Conservation (phyloP, 257 asterid genomes). For the Schizonepeta tenuifolia region DNA sequence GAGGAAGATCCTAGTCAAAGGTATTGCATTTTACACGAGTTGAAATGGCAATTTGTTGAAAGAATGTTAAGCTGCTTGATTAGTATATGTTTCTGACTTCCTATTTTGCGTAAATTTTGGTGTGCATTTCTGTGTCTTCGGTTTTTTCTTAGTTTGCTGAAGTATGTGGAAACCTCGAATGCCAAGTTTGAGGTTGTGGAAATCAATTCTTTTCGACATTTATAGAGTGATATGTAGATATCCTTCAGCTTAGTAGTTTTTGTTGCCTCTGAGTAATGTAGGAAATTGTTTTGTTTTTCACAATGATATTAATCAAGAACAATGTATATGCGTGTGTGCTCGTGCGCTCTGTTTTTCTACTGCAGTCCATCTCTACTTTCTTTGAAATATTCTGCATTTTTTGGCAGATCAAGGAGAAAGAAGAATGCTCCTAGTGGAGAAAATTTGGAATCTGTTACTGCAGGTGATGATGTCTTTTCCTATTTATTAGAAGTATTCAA, state of each 20-base stretch:
- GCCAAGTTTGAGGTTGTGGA: conserved; percentile 3
- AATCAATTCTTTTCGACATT: not conserved
- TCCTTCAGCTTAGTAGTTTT: conserved; percentile 8
- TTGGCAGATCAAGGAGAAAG: conserved; percentile 83
- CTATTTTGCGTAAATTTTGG: not conserved
- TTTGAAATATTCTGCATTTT: conserved; percentile 2
- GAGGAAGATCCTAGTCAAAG: conserved; percentile 89
- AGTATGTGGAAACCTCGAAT: conserved; percentile 10
- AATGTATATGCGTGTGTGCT: not conserved
- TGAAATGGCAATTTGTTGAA: not conserved
- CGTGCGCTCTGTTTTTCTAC: not conserved
- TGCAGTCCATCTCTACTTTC: not conserved
- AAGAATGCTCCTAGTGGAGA: conserved; percentile 81
- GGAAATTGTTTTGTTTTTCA: not conserved
- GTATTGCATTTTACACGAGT: conserved; percentile 41
- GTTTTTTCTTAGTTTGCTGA: not conserved
- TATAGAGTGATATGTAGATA: not conserved
- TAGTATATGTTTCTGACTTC: not conserved
- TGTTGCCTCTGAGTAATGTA: conserved; percentile 1
- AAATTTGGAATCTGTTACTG: conserved; percentile 57
- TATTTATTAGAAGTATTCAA: not conserved
- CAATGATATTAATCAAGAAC: conserved; percentile 1
- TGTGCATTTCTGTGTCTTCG: not conserved
- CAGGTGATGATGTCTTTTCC: conserved; percentile 49
- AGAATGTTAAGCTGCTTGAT: conserved; percentile 2